Base-by-base conservation (phyloP, 176 grass and related monocot species). In the Avena insularis region DNA sequence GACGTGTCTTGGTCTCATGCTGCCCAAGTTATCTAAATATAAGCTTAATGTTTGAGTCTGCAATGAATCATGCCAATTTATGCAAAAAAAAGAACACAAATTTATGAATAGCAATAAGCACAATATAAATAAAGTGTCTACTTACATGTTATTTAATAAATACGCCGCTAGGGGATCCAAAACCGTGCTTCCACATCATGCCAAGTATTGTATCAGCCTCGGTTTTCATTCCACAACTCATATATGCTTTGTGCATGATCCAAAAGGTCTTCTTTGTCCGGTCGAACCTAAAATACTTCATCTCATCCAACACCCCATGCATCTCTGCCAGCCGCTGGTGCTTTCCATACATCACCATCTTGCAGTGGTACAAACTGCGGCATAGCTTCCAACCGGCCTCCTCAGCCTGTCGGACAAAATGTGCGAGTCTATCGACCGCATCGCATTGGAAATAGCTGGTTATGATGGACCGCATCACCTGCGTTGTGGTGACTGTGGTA, bases 291-390 rank as follows among this genome's bases (percentile, higher is more conserved):
- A 86, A 83, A 29, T 33, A 83, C 67, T 94, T 85, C 97, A 99
- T 96, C 80, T 99, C 94, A 93, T 92, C 87, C 71, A 98, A 83
- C 36, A 96, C 92, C 12, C 40, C 83, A 59, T 89, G 92, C 94
- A 99, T 99, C 87, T 96, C 92, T 12, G 83, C 64, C 38, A 99
- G 73, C 25, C 89, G 89, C 2, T 79, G 89, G 46, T 84, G 72
- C 83, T 88, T 91, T 29, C 94, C 97, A 90, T 96, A 99, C 97
- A 99, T 96, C 65, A 89, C 89, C 97, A 96, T 96, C 73, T 96
- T 99, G 83, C 90, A 94, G 84, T 99, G 94, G 81, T 96, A 96
- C 81, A 99, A 77, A 80, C 94, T 93, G 49, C 89, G 90, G 75
- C 91, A 94, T 36, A 99, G 79, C 85, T 85, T 94, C 97, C 97